Evolutionary conservation across 2,329 filamentous ascomycete species (phyloP).

Genomic region (Aspergillus ochraceoroseus): DNA sequence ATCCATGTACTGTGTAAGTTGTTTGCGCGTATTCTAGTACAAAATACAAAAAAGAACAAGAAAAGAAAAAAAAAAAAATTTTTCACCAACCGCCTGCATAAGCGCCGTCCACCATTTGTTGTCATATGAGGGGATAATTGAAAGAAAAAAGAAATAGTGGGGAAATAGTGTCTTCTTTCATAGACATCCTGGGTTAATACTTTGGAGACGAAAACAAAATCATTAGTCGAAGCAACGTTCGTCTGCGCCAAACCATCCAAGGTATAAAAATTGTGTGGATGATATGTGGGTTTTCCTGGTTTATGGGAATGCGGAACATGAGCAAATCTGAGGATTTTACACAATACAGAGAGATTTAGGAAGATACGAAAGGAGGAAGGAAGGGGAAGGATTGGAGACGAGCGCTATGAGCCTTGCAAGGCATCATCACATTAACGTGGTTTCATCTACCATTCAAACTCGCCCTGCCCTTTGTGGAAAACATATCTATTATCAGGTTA

Average conservation of each 20-base stretch:
- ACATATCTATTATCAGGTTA: conserved; percentile 61
- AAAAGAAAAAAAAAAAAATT: no score
- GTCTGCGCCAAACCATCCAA: not conserved
- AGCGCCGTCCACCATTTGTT: conserved; percentile 22
- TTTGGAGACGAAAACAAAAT: conserved; percentile 6
- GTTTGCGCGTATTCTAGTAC: conserved; percentile 27
- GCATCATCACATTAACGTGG: not conserved
- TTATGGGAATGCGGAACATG: not conserved
- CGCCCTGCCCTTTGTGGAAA: conserved; percentile 94
- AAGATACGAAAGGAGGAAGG: not conserved
- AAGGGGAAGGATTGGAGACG: conserved; percentile 7
- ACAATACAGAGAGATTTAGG: conserved; percentile 3
- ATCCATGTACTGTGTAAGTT: no score
- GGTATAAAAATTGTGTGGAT: not conserved
- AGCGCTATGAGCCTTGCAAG: not conserved
- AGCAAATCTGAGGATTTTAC: conserved; percentile 9
- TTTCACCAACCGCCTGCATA: conserved; percentile 22
- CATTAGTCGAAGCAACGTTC: not conserved
- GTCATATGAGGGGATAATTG: conserved; percentile 2
- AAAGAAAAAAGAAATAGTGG: conserved; percentile 9
- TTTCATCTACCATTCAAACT: conserved; percentile 88
- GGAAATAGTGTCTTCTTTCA: no score
- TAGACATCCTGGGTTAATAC: conserved; percentile 9
- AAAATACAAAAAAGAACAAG: conserved; percentile 18
- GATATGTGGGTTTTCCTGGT: not conserved